Evolutionary conservation across 495 filamentous ascomycete species (phyloP).

Genomic region (Corynascus novoguineensis): DNA sequence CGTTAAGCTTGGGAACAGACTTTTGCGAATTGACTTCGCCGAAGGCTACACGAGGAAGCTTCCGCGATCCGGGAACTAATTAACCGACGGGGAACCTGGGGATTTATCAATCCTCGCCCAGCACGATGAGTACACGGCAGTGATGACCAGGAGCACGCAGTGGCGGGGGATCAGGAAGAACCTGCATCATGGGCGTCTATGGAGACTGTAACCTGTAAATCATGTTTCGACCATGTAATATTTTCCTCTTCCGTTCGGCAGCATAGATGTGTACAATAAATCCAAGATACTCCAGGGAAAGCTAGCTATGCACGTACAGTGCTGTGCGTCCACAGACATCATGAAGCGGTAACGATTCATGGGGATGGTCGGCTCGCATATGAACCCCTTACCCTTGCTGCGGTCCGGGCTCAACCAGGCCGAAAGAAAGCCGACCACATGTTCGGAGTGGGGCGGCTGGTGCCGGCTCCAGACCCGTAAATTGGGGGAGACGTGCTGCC

Average conservation of each 20-base stretch:
- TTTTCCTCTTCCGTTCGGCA: not conserved
- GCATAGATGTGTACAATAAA: slow-evolving; percentile 1
- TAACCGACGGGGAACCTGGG: no score
- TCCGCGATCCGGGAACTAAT: no score
- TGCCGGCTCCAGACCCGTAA: not conserved
- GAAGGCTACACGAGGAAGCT: slow-evolving; percentile 8
- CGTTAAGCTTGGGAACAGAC: slow-evolving; percentile 59
- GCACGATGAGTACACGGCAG: not conserved
- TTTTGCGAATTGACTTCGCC: slow-evolving; percentile 61
- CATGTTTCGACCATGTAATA: not conserved
- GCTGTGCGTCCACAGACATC: no score
- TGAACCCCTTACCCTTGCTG: not conserved
- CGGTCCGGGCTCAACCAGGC: not conserved
- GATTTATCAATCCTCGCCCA: no score
- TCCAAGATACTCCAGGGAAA: not conserved
- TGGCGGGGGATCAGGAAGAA: not conserved
- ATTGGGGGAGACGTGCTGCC: slow-evolving; percentile 4
- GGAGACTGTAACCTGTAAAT: not conserved
- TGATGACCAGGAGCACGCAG: not conserved
- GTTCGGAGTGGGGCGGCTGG: not conserved
- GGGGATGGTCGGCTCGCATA: not conserved
- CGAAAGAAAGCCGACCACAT: not conserved
- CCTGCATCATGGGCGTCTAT: not conserved
- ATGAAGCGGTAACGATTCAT: no score
- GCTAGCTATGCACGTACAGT: no score